Conservation (phyloP, 768 basidiomycete genomes). For the Ramaria rubella region DNA sequence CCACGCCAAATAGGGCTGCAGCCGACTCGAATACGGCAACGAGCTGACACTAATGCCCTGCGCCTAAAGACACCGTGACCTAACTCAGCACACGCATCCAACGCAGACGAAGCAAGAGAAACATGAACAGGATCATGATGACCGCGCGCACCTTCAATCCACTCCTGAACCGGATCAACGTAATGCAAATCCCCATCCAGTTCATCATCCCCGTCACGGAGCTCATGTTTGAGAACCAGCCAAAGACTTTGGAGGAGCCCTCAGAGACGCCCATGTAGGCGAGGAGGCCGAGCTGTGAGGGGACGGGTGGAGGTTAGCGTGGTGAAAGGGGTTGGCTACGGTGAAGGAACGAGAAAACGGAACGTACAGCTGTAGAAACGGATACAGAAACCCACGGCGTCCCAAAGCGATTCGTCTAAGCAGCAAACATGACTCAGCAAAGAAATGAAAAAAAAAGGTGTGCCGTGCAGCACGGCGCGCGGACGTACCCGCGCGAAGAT, state of each 20-base stretch:
- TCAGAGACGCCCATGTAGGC: slow-evolving; percentile 36
- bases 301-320: slow-evolving; percentile 14
- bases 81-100: neutral
- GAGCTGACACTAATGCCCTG: neutral
- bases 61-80: neutral
- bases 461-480: slow-evolving; percentile 38
- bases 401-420: slow-evolving; percentile 2
- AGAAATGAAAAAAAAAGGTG: slow-evolving; percentile 20
- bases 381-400: slow-evolving; percentile 4
- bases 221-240: slow-evolving; percentile 37
- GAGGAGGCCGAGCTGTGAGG: slow-evolving; percentile 28
- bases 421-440: neutral
- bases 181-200: slow-evolving; percentile 43
- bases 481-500: slow-evolving; percentile 38
- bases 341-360: neutral
- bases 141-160: slow-evolving; percentile 32
- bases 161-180: slow-evolving; percentile 39
- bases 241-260: slow-evolving; percentile 35
- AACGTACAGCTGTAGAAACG: neutral
- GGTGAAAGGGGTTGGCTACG: neutral
- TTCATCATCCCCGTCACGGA: slow-evolving; percentile 32
- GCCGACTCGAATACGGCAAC: neutral
- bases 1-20: slow-evolving; percentile 9
- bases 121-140: neutral
- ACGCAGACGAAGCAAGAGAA: neutral